Conservation (phyloP, 306 rosid species). For the Crotalaria pallida region DNA sequence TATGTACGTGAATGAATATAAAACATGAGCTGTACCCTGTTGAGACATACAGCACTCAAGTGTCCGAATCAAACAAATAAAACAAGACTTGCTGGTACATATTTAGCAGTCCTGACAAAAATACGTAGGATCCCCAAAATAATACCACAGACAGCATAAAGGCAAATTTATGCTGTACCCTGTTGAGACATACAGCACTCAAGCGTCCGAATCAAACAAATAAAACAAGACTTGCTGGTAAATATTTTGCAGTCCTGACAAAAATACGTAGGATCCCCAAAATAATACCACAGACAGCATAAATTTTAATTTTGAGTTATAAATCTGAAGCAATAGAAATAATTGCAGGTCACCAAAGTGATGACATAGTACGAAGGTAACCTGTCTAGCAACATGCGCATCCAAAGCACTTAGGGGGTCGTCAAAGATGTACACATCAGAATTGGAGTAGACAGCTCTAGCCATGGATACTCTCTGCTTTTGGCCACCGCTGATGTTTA, state of each 20-base stretch:
- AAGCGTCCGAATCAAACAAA: not conserved
- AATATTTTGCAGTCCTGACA: not conserved
- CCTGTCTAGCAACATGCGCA: slow-evolving; percentile 91
- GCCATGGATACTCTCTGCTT: slow-evolving; percentile 98
- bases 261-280: not conserved
- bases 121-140: not conserved
- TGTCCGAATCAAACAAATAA: not conserved
- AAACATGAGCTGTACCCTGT: not conserved
- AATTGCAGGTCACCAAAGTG: not conserved
- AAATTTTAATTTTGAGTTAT: not conserved
- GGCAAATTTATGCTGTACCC: too few relatives aligned
- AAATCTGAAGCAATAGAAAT: slow-evolving; percentile 7
- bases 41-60: not conserved
- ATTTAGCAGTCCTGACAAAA: not conserved
- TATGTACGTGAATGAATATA: not conserved
- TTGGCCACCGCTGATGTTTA: slow-evolving; percentile 96
- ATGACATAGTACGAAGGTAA: slow-evolving; percentile 29
- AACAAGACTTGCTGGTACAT: not conserved
- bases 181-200: not conserved
- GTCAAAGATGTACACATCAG: slow-evolving; percentile 83
- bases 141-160: not conserved
- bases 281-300: slow-evolving; percentile 9
- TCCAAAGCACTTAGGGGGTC: slow-evolving; percentile 96
- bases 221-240: not conserved
- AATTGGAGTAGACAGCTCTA: slow-evolving; percentile 81